Conservation (phyloP, 73 alveolate species). For the Paramecium biaurelia region DNA sequence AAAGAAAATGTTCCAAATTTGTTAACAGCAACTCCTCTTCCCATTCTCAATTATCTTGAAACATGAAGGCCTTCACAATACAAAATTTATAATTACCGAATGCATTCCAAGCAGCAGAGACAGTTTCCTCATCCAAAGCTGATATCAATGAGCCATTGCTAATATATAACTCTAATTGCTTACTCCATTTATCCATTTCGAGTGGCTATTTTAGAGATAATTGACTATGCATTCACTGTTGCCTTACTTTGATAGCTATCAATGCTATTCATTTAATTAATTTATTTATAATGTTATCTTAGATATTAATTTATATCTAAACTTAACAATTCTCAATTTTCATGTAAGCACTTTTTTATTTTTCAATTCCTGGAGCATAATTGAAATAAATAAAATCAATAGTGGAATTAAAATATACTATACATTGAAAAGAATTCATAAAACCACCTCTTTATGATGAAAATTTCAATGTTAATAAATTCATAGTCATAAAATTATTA, state of each 20-base stretch:
- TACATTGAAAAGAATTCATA: no score
- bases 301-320: background rate
- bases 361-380: no score
- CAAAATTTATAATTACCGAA: background rate
- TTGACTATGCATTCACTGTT: slow-evolving; percentile 35
- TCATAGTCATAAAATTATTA: no score
- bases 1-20: slow-evolving; percentile 62
- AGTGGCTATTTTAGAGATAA: slow-evolving; percentile 44
- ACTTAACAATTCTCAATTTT: background rate
- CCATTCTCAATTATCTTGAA: slow-evolving; percentile 56
- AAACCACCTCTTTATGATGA: no score
- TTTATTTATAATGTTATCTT: background rate
- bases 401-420: no score
- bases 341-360: no score
- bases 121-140: slow-evolving; percentile 49
- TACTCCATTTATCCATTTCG: slow-evolving; percentile 38
- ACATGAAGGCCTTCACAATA: slow-evolving; percentile 53
- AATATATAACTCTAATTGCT: background rate
- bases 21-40: slow-evolving; percentile 54
- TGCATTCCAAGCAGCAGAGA: slow-evolving; percentile 56
- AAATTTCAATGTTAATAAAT: no score
- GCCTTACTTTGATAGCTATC: slow-evolving; percentile 42
- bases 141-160: background rate
- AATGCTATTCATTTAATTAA: slow-evolving; percentile 17
- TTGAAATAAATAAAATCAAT: no score